Evolutionary conservation across 768 basidiomycete genomes (phyloP).

Genomic region (Podaxis sp.): DNA sequence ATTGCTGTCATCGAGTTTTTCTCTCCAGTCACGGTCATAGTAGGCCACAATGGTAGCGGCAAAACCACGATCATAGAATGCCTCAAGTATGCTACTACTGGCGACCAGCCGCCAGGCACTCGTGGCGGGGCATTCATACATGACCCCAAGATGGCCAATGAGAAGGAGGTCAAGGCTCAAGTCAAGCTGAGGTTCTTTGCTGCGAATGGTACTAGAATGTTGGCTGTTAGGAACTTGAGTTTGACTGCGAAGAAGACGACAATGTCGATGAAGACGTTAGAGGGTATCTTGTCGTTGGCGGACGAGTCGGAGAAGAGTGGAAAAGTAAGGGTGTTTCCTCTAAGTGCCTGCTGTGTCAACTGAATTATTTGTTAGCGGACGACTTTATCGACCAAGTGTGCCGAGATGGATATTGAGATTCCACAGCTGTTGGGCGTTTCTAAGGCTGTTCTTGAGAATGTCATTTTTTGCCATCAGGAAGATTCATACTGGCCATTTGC

Average conservation of each 20-base stretch:
- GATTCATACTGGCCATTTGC: conserved; percentile 98
- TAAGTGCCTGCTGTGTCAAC: neutral
- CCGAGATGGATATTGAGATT: conserved; percentile 94
- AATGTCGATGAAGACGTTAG: conserved; percentile 96
- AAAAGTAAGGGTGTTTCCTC: conserved; percentile 55
- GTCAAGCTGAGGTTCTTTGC: conserved; percentile 93
- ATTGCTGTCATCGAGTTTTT: conserved; percentile 96
- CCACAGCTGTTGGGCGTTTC: conserved; percentile 93
- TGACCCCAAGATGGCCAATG: conserved; percentile 99
- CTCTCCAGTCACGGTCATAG: conserved; percentile 96
- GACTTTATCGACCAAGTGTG: conserved; percentile 95
- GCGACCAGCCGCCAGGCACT: conserved; percentile 96
- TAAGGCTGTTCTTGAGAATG: conserved; percentile 97
- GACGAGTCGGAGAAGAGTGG: conserved; percentile 68
- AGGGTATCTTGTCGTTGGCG: conserved; percentile 80
- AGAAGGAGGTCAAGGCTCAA: conserved; percentile 98
- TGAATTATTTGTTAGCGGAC: conserved; percentile 54
- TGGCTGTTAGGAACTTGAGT: conserved; percentile 86
- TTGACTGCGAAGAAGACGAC: conserved; percentile 90
- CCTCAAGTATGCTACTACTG: conserved; percentile 97
- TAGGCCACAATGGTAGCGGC: conserved; percentile 97
- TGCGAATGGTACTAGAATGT: conserved; percentile 87
- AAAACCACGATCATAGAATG: conserved; percentile 99
- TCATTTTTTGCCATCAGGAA: conserved; percentile 99
- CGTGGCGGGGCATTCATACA: conserved; percentile 99